Evolutionary conservation across 352 stramenopile species (phyloP).

Genomic region (Albugo candida): DNA sequence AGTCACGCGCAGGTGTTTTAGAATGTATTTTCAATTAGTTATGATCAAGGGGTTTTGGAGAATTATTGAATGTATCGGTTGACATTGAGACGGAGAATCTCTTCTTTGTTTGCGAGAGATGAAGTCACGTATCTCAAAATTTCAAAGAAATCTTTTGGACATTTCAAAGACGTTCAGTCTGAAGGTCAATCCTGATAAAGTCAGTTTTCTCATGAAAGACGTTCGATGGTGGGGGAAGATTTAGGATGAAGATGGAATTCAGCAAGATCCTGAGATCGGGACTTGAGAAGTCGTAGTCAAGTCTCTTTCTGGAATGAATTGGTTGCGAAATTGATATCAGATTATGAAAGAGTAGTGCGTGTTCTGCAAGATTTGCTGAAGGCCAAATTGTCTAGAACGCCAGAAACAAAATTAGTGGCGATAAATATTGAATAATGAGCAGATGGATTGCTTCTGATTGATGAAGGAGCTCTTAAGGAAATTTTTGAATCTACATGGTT

Average conservation of each 20-base stretch:
- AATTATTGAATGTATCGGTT: slow-evolving; percentile 7
- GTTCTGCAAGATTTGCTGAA: no score
- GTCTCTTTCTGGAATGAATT: slow-evolving; percentile 4
- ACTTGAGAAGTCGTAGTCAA: slow-evolving; percentile 4
- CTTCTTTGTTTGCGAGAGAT: slow-evolving; percentile 10
- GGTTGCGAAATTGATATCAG: no score
- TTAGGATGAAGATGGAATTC: no score
- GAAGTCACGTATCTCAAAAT: slow-evolving; percentile 10
- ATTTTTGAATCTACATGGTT: no score
- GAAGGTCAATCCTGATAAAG: slow-evolving; percentile 11
- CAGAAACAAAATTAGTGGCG: no score
- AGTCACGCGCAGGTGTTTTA: background rate
- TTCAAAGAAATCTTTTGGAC: slow-evolving; percentile 8
- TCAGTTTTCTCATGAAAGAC: slow-evolving; percentile 3
- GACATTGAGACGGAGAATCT: slow-evolving; percentile 16
- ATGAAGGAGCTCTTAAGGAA: no score
- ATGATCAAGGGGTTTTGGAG: slow-evolving; percentile 8
- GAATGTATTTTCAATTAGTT: slow-evolving; percentile 4
- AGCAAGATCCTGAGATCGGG: background rate
- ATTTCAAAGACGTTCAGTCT: slow-evolving; percentile 7
- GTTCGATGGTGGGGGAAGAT: slow-evolving; percentile 8
- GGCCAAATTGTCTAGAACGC: no score
- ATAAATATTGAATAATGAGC: no score
- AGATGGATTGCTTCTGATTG: no score
- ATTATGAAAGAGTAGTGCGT: no score